Evolutionary conservation across 1,284 basidiomycete genomes (phyloP), one percentile per base, ranked within the genome.

Genomic region (Ceratobasidium sp.): DNA sequence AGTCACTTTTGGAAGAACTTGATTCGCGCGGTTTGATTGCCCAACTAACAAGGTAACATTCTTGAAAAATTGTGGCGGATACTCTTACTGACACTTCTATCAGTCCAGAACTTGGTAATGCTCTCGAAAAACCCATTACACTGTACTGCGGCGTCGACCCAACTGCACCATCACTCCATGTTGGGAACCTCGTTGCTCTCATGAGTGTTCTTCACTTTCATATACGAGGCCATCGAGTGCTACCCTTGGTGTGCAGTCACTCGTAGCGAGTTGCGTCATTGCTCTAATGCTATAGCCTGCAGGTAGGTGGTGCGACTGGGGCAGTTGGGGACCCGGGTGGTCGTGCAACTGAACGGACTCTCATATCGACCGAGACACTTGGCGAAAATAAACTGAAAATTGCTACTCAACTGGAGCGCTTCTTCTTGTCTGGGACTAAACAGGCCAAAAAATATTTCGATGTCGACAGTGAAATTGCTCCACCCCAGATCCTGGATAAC

Each of bases 241-340:
- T 99, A 20, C 92, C 94, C 10, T 88, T 99, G 33, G 95, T 96
- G 84, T 84, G 90, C 84, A 44, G 70, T 62, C 16, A 35, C 27
- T 67, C n/a, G 5, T 18, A n/a, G 35, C 41, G 30, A 12, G 41
- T n/a, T 79, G n/a, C 33, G 52, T 54, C 33, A 52, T 52, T 23
- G 44, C 48, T 38, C 59, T 60, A 38, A 60, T 77, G 52, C 33
- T 65, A 59, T n/a, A 41, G 35, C 41, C 1, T n/a, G 2, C 82
- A 98, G 96, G 94, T 98, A 83, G 97, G 97, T 48, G 97, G 97
- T 0, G 97, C 96, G 1, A 99, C 98, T 0, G 98, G 96, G 1
- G 90, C 93, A n/a, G 94, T 99, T 46, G 98, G 98, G 7, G 98
- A 99, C 83, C 98, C 98, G 1, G 96, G 96, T 0, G 98, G 98